Evolutionary conservation across 2,329 filamentous ascomycete genomes (phyloP), one percentile per base, ranked within the genome.

Genomic region (Pyrenophora tritici-repentis): DNA sequence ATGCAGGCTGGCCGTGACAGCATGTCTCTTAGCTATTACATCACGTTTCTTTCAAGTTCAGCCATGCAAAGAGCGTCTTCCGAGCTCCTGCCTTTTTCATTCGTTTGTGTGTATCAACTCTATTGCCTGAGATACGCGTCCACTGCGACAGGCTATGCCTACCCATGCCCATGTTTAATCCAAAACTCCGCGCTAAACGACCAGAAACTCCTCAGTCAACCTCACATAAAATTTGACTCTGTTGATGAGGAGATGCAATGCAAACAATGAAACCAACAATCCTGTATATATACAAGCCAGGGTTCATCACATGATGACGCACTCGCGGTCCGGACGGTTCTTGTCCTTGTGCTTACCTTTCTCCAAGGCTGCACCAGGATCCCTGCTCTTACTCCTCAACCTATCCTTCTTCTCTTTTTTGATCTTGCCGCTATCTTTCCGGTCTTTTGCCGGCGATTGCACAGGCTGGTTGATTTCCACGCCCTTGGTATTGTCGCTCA

Each of bases 251-350:
- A 22, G 22, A 41, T 48, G 40, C 22, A 47, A 50, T 47, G 50
- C 41, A 42, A 43, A 22, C 24, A 38, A 50, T 38, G 16, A 13
- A 14, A 16, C 13, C 26, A 48, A 42, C 13, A 40, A 39, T 26
- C 10, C 13, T 22, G 7, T 18, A 47, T 34, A 31, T 34, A 40
- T 42, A 43, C 18, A 46, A 20, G 6, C 24, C 3, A 53, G 14
- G 57, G 18, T 53, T 55, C 31, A n/a, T 68, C 62, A 79, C 77
- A 78, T 78, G 7, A 78, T 61, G 42, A 66, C 50, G 56, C 77
- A 79, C 51, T 79, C 76, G 31, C 76, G 59, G 43, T 78, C 76
- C 20, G 76, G 75, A 26, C 70, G 61, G 44, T 56, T 62, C 55
- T 66, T 68, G 14, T 57, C 58, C 42, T 68, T 72, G 12, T 56